Base-by-base conservation (phyloP, 495 filamentous ascomycete genomes). In the Collariella sp. region DNA sequence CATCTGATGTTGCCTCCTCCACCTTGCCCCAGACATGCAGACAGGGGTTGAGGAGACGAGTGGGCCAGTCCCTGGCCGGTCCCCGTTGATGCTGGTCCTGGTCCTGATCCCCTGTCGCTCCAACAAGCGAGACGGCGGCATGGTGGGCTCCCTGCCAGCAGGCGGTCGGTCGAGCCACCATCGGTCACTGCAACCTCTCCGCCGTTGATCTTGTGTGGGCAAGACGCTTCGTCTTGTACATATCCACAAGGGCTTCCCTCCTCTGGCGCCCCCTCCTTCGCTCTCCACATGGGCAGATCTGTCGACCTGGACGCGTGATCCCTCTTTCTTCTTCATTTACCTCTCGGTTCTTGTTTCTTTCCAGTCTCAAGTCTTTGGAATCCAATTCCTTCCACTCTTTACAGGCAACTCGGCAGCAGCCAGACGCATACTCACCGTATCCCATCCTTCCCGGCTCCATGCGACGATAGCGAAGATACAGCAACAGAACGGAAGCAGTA, bases 331-430 rank as follows among this genome's bases (percentile, higher is more conserved):
- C 63, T 74, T 74, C 70, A 63, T 71, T 71, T 66, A 65, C 69
- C 64, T 70, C 67, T 70, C 71, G 73, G 72, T 76, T 74, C 70
- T 68, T 66, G 59, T 66, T 74, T 71, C 66, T 75, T 74, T 70
- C 46, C 63, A 66, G 68, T 67, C 71, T 76, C 67, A 67, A 57
- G 41, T 43, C 66, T 73, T 75, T 69, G 69, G 71, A 73, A 60
- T 57, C 67, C 57, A 47, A 62, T 65, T 71, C 72, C 69, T 74
- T 67, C 66, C 71, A 66, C 73, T 75, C 73, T 74, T 76, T 61
- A 71, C 49, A 41, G 60, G 50, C 51, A 51, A 61, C 62, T 61
- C 50, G 52, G 31, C 49, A 55, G 54, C 29, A 46, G 51, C 24
- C 53, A 29, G 23, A 16, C 58, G 49, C 23, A 46, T 36, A 46